phyloP scores from a whole-genome alignment of 345 rosid species.

The Balakata baccata region DNA sequence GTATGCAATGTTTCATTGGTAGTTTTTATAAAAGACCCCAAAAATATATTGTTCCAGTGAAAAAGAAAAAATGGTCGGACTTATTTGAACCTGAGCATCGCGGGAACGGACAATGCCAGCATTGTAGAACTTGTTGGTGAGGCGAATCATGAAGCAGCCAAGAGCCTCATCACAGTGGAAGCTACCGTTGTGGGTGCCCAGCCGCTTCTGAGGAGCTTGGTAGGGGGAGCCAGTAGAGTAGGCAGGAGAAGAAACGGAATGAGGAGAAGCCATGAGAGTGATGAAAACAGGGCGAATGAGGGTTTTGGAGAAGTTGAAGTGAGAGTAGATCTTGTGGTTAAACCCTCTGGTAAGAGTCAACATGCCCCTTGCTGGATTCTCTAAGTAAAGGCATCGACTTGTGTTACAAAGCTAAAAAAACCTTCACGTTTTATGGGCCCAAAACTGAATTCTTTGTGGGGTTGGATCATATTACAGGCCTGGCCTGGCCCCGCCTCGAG shows the following conservation, averaged over 20 bases:
- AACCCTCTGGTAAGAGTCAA: slow-evolving; percentile 41
- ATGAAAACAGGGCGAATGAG: slow-evolving; percentile 26
- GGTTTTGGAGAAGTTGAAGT: slow-evolving; percentile 24
- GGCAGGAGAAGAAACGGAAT: slow-evolving; percentile 21
- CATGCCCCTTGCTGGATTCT: slow-evolving; percentile 24
- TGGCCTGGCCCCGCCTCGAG: not conserved
- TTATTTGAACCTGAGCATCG: slow-evolving; percentile 59
- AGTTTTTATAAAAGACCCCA: not conserved
- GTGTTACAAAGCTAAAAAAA: not conserved
- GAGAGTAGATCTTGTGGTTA: slow-evolving; percentile 33
- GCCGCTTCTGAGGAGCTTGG: slow-evolving; percentile 47
- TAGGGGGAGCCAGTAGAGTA: slow-evolving; percentile 46
- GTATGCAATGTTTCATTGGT: not conserved
- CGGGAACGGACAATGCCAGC: slow-evolving; percentile 81
- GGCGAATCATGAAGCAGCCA: slow-evolving; percentile 98
- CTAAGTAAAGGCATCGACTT: not conserved
- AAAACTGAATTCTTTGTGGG: not conserved
- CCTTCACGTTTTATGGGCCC: not conserved
- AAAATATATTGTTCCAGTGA: not conserved
- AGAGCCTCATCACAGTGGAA: slow-evolving; percentile 98
- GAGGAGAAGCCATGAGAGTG: slow-evolving; percentile 38
- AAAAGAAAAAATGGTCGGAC: not conserved
- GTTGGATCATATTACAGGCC: not conserved
- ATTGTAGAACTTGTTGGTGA: slow-evolving; percentile 63
- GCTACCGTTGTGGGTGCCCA: slow-evolving; percentile 93